A percentile compares a stretch with the other conserved stretches of the same genome.
These are phyloP conservation scores for Hypericum perforatum DNA, from an alignment of 345 rosid genomes.

Conservation along the genomic window DNA sequence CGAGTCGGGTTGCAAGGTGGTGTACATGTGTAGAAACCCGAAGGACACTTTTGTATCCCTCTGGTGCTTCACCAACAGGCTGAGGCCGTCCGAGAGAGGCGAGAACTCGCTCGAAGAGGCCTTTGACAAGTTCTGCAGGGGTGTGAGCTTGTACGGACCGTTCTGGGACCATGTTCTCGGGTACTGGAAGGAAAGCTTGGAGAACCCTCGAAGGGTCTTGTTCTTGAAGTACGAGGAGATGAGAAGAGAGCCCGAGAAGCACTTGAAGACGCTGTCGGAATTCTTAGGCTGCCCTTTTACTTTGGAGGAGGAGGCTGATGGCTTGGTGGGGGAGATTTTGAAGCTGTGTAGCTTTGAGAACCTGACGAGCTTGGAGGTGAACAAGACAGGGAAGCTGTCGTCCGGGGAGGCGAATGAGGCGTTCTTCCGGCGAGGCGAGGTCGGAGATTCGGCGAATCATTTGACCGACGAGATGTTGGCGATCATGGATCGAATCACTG, in stretches of 20 bases:
- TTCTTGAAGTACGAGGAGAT: constrained; percentile 50
- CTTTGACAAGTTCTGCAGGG: constrained; percentile 37
- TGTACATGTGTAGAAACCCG: constrained; percentile 51
- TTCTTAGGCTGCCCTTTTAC: constrained; percentile 43
- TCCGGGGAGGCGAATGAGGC: constrained; percentile 20
- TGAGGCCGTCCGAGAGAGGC: constrained; percentile 18
- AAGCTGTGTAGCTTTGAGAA: constrained; percentile 39
- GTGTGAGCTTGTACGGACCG: constrained; percentile 40
- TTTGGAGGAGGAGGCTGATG: constrained; percentile 25
- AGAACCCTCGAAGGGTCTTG: constrained; percentile 25
- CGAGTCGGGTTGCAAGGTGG: constrained; percentile 34
- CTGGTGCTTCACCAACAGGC: constrained; percentile 45
- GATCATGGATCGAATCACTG: constrained; percentile 27
- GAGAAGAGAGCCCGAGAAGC: constrained; percentile 20
- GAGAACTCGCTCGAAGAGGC: constrained; percentile 22
- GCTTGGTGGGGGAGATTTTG: constrained; percentile 30
- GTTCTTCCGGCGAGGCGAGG: constrained; percentile 43
- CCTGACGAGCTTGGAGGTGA: constrained; percentile 41
- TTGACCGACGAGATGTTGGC: constrained; percentile 33
- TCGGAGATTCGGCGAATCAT: constrained; percentile 43
- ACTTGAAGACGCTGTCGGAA: constrained; percentile 30
- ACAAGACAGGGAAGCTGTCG: constrained; percentile 23
- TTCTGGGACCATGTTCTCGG: constrained; percentile 50
- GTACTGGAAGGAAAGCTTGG: constrained; percentile 45
- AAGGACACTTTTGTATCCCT: constrained; percentile 47